A percentile compares a stretch with the other conserved stretches of the same genome.
Evolutionary conservation across 164 flowering plant species (phyloP).

Genomic region (Annona cherimola): DNA sequence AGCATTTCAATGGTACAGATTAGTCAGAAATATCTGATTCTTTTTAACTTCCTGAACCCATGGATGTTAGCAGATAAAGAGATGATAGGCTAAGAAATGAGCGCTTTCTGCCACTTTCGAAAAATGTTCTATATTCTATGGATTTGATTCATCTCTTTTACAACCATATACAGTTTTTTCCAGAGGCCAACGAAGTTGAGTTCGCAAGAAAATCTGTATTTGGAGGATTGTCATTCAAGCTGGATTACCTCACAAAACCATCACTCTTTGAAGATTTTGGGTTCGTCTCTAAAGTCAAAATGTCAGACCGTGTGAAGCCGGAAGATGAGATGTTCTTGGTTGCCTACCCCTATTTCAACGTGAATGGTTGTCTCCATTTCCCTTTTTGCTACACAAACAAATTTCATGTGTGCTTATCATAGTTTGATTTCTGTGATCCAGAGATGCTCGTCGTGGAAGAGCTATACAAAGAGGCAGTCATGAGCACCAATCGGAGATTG

Average conservation of each 20-base stretch:
- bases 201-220: conserved; percentile 74
- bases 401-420: conserved; percentile 2
- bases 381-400: conserved; percentile 3
- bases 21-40: not conserved
- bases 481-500: conserved; percentile 49
- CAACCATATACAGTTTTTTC: conserved; percentile 65
- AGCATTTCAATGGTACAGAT: no score
- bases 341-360: conserved; percentile 93
- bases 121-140: not conserved
- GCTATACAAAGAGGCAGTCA: conserved; percentile 78
- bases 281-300: conserved; percentile 65
- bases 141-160: not conserved
- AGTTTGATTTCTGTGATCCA: conserved; percentile 18
- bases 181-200: conserved; percentile 88
- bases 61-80: not conserved
- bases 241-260: conserved; percentile 92
- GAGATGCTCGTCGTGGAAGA: conserved; percentile 99
- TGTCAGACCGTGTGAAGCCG: conserved; percentile 83
- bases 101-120: not conserved
- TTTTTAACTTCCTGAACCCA: not conserved
- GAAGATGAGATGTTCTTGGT: conserved; percentile 83
- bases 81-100: not conserved
- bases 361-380: conserved; percentile 48
- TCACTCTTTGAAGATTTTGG: conserved; percentile 94
- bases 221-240: conserved; percentile 76